Conservation (phyloP, 2,329 filamentous ascomycete species). For the Cadophora malorum region DNA sequence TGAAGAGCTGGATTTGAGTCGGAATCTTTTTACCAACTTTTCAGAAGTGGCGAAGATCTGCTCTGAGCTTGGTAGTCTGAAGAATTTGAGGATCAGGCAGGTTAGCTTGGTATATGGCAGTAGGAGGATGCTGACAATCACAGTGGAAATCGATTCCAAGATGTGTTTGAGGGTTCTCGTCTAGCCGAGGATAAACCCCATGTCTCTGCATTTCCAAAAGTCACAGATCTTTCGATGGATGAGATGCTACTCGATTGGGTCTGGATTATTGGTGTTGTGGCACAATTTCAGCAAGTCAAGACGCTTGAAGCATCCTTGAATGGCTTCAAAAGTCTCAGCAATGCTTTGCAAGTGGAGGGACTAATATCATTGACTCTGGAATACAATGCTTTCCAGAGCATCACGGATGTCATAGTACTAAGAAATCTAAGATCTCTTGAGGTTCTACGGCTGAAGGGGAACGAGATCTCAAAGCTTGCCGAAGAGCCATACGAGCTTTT, state of each 20-base stretch:
- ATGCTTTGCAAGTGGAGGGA: conserved; percentile 39
- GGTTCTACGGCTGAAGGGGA: conserved; percentile 76
- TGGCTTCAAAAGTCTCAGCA: conserved; percentile 59
- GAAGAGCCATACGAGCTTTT: conserved; percentile 2
- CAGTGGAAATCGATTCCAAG: conserved; percentile 78
- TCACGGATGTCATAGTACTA: conserved; percentile 64
- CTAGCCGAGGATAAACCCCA: not conserved
- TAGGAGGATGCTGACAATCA: not conserved
- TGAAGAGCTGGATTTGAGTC: conserved; percentile 81
- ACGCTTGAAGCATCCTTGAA: conserved; percentile 63
- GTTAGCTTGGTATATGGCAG: conserved; percentile 39
- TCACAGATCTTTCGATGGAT: conserved; percentile 69
- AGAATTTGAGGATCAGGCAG: conserved; percentile 74
- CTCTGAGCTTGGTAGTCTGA: conserved; percentile 68
- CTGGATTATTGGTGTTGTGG: conserved; percentile 62
- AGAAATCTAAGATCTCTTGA: conserved; percentile 57
- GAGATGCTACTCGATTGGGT: conserved; percentile 72
- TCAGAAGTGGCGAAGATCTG: conserved; percentile 74
- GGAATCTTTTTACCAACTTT: conserved; percentile 78
- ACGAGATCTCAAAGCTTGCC: conserved; percentile 70
- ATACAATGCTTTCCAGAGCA: conserved; percentile 69
- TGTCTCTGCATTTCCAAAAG: conserved; percentile 31
- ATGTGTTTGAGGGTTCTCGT: conserved; percentile 41
- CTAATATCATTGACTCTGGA: conserved; percentile 73
- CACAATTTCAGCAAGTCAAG: conserved; percentile 59